These are phyloP conservation scores for Rhodofomes roseus DNA, from an alignment of 1,284 basidiomycete species.

Conservation along the genomic window DNA sequence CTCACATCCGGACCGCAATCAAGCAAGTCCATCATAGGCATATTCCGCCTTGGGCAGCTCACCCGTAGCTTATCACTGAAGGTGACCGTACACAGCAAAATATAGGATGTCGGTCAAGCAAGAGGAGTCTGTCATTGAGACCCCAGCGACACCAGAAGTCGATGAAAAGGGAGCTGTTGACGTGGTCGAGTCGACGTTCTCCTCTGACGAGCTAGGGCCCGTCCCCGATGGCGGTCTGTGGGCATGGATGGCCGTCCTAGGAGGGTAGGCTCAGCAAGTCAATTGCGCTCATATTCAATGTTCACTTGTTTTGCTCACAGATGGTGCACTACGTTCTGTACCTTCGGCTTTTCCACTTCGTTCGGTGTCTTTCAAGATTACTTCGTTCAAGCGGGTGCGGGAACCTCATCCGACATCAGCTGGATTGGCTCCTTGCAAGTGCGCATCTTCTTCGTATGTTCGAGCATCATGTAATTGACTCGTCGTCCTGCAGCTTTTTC, in stretches of 20 bases:
- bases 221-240: background rate
- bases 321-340: slow-evolving; percentile 27
- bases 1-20: background rate
- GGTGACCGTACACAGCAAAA: too few relatives aligned
- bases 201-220: background rate
- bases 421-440: slow-evolving; percentile 40
- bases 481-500: background rate
- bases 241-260: slow-evolving; percentile 1
- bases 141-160: background rate
- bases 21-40: background rate
- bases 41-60: too few relatives aligned
- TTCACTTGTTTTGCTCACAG: background rate
- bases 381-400: slow-evolving; percentile 30
- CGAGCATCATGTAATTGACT: too few relatives aligned
- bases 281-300: too few relatives aligned
- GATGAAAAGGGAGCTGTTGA: background rate
- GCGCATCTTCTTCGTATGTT: slow-evolving; percentile 22
- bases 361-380: slow-evolving; percentile 46
- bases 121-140: background rate
- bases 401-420: slow-evolving; percentile 32
- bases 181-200: background rate
- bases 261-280: background rate
- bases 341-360: slow-evolving; percentile 39
- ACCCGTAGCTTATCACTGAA: too few relatives aligned
- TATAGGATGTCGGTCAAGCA: background rate